Percentiles rank a stretch among this genome's conserved stretches.
Evolutionary conservation across 441 rosid genomes (phyloP).

Genomic region (Gossypium gossypioides): DNA sequence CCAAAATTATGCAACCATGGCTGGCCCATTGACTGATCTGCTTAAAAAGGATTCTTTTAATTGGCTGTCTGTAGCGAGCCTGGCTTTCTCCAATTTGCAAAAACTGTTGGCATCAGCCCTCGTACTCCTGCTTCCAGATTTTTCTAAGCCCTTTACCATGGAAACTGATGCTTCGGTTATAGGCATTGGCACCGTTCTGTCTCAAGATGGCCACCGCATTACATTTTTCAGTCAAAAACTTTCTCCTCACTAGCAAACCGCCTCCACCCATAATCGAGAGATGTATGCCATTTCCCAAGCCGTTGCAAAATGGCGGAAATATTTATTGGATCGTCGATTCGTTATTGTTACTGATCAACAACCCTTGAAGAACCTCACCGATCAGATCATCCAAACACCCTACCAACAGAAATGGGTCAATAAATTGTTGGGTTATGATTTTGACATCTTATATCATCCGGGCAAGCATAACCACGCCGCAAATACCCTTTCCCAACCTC

Average conservation of each 20-base stretch:
- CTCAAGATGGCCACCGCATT: neutral
- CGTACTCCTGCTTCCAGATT: too few relatives aligned
- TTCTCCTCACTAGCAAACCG: neutral
- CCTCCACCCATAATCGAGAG: neutral
- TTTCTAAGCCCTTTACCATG: neutral
- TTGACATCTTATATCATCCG: too few relatives aligned
- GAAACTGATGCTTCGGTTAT: neutral
- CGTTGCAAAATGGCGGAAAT: neutral
- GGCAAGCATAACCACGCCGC: too few relatives aligned
- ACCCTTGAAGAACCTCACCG: neutral
- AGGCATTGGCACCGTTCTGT: neutral
- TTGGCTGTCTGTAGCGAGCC: neutral
- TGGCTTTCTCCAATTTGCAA: too few relatives aligned
- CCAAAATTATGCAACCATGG: neutral
- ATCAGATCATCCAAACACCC: too few relatives aligned
- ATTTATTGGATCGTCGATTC: too few relatives aligned
- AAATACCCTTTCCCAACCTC: neutral
- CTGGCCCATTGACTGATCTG: neutral
- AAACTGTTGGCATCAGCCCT: neutral
- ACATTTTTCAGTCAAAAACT: neutral
- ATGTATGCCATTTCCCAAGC: neutral
- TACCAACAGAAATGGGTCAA: neutral
- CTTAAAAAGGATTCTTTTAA: neutral
- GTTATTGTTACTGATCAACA: too few relatives aligned
- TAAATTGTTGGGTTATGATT: neutral